Conservation (phyloP, 2,329 filamentous ascomycete genomes). For the Mycocentrospora acerina region DNA sequence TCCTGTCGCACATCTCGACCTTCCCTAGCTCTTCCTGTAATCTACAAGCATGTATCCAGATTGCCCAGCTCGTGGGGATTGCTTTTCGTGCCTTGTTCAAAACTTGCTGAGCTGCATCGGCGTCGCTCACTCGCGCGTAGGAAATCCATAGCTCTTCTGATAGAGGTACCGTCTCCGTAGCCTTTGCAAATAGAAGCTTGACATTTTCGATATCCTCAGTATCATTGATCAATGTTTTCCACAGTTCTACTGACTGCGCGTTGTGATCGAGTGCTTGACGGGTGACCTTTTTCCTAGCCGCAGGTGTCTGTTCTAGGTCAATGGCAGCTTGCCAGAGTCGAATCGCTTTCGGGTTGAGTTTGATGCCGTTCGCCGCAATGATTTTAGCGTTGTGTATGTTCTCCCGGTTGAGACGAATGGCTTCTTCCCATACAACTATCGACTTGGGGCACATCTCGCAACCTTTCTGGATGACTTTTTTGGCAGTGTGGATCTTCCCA, state of each 20-base stretch:
- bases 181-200: constrained; percentile 84
- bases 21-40: constrained; percentile 88
- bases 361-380: constrained; percentile 90
- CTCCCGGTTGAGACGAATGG: constrained; percentile 75
- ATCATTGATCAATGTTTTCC: constrained; percentile 95
- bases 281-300: constrained; percentile 89
- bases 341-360: constrained; percentile 85
- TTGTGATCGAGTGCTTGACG: constrained; percentile 89
- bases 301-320: constrained; percentile 78
- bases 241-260: constrained; percentile 91
- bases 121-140: constrained; percentile 82
- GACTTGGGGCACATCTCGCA: constrained; percentile 91
- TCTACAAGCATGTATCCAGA: constrained; percentile 93
- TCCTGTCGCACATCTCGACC: constrained; percentile 71
- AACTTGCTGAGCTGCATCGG: constrained; percentile 90
- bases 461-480: constrained; percentile 83
- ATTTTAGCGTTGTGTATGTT: constrained; percentile 92
- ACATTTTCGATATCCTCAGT: constrained; percentile 91
- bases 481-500: constrained; percentile 84
- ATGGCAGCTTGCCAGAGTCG: constrained; percentile 94
- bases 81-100: constrained; percentile 94
- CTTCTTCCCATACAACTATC: constrained; percentile 94
- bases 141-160: constrained; percentile 96
- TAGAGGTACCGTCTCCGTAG: constrained; percentile 89
- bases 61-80: constrained; percentile 87